Evolutionary conservation across 2,329 filamentous ascomycete genomes (phyloP), one percentile per base, ranked within the genome.

Genomic region (Blastomyces percursus): DNA sequence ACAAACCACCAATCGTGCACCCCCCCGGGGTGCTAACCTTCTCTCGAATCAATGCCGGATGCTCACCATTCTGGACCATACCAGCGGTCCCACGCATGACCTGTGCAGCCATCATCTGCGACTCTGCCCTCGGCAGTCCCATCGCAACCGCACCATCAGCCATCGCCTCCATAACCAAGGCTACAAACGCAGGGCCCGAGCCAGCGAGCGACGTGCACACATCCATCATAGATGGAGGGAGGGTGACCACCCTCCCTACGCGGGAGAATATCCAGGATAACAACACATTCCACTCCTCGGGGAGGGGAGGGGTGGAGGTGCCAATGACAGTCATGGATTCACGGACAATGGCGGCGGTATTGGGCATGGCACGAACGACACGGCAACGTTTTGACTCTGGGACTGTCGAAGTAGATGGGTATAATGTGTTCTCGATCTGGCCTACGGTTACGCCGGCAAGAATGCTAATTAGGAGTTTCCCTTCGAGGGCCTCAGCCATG

Each of bases 321-420:
- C 84, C 86, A 67, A 96, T 87, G 61, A 94, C 85, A 3, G 87
- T 93, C 89, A 94, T 94, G 68, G 84, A 86, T 75, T 95, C 87
- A 56, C 89, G 79, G 63, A 95, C 87, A 58, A 89, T 81, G 32
- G 86, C 86, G 12, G 90, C 90, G 0, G 89, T 92, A 78, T 95
- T 95, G 68, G 90, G 90, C 84, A 95, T 91, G 61, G 88, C 90
- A 40, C 90, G 82, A 4, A 95, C 86, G 54, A 94, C 81, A 51
- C 83, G 70, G 64, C 73, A 76, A 67, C 72, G 52, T 60, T 75
- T 67, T 42, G 67, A 64, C 24, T 65, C 59, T 8, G 59, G 65
- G 55, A 61, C 59, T 79, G 74, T 84, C 19, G 77, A 73, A 67
- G 77, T 75, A 65, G 79, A 76, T 32, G 81, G 81, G 69, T 89